These are phyloP conservation scores for Cymbopogon flexuosus DNA, from an alignment of 202 grass and related monocot genomes.

Conservation along the genomic window DNA sequence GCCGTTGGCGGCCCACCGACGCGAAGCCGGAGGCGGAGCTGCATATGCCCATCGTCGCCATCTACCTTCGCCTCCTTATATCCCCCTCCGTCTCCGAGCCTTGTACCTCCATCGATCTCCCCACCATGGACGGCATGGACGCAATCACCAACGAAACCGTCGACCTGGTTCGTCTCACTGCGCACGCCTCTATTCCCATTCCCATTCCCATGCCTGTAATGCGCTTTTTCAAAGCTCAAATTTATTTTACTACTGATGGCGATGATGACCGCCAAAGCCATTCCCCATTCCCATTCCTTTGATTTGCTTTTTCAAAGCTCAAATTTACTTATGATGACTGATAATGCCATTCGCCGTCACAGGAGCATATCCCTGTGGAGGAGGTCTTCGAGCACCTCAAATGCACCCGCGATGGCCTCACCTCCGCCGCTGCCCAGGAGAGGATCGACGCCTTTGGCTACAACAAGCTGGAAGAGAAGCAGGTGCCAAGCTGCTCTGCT, in stretches of 20 bases:
- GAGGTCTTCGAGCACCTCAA: constrained; percentile 50
- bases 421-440: constrained; percentile 35
- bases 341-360: not conserved
- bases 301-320: not conserved
- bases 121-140: constrained; percentile 35
- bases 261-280: not conserved
- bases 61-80: constrained; percentile 17
- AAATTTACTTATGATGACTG: not conserved
- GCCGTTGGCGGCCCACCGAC: not conserved
- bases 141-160: constrained; percentile 67
- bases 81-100: not conserved
- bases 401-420: constrained; percentile 44
- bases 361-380: constrained; percentile 53
- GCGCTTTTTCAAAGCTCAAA: not conserved
- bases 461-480: constrained; percentile 68
- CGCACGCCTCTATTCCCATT: not conserved
- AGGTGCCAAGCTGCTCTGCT: constrained; percentile 9
- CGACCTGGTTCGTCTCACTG: constrained; percentile 43
- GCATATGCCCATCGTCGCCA: constrained; percentile 19
- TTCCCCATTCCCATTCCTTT: not conserved
- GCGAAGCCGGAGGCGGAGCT: not conserved
- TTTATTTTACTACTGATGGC: not conserved
- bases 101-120: not conserved
- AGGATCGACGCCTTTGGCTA: constrained; percentile 42
- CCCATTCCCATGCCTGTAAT: not conserved